Percentiles rank a stretch among this genome's conserved stretches.
These are phyloP conservation scores for Orbilia brochopaga DNA, from an alignment of 2,329 filamentous ascomycete genomes.

Conservation along the genomic window DNA sequence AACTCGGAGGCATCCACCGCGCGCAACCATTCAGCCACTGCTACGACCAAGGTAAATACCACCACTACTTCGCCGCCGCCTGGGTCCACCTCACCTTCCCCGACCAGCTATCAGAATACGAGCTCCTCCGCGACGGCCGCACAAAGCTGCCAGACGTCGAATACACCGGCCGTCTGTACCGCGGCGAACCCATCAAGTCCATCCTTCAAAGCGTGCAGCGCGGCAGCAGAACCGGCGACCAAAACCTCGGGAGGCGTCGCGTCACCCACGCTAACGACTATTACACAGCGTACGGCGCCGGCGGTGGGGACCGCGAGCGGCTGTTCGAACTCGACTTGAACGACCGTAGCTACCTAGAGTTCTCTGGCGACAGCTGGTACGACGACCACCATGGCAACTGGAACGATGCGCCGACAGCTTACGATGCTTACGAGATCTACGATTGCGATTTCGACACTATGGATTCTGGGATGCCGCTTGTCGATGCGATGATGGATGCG, in stretches of 20 bases:
- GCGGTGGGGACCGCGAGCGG: too few relatives aligned
- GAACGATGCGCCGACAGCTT: not conserved
- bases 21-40: slow-evolving; percentile 59
- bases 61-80: slow-evolving; percentile 52
- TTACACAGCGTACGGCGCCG: too few relatives aligned
- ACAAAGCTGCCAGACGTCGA: not conserved
- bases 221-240: too few relatives aligned
- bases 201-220: not conserved
- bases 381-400: not conserved
- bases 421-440: not conserved
- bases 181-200: not conserved
- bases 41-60: slow-evolving; percentile 56
- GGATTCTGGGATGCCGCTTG: not conserved
- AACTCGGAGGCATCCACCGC: slow-evolving; percentile 60
- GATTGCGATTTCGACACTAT: not conserved
- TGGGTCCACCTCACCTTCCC: not conserved
- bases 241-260: too few relatives aligned
- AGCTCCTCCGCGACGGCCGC: not conserved
- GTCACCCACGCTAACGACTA: too few relatives aligned
- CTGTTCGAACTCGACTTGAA: not conserved
- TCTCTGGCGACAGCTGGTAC: not conserved
- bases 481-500: slow-evolving; percentile 1
- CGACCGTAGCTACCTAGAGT: not conserved
- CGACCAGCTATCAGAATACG: slow-evolving; percentile 2
- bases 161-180: not conserved